Base-by-base conservation (phyloP, 2,329 filamentous ascomycete species). In the Thielaviopsis cerberus region DNA sequence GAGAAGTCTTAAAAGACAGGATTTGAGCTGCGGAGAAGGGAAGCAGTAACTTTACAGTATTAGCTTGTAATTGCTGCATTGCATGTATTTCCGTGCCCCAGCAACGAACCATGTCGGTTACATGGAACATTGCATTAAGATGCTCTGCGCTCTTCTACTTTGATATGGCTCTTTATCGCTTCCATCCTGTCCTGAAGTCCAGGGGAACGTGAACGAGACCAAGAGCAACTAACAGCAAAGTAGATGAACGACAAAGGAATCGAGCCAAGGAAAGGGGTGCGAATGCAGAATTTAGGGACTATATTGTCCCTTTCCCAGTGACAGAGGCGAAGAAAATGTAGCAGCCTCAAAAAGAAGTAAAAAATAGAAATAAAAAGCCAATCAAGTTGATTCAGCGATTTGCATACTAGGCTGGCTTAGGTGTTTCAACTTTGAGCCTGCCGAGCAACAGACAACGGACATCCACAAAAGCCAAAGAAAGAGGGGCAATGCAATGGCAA, bases 381-480 rank as follows among this genome's bases (percentile, higher is more conserved):
- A 26, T 25, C 24, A n/a, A 45, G 25, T 30, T 30, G 17, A 25
- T 17, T 30, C 22, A 41, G 20, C 20, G 55, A 57, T 57, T 41
- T 55, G 41, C 55, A 57, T 27, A 50, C 55, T 37, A 51, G 50
- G n/a, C 37, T 50, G 54, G 15, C 17, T 56, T 57, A 26, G 34
- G 51, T 34, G 55, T 57, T 57, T 57, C 55, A 57, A 57, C 50
- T 48, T 48, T 45, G 30, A 34, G 51, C 50, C 50, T 55, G 20
- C 24, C 7, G 41, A 48, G 41, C n/a, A 48, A 4, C 41, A 22
- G 20, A 17, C n/a, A 48, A 7, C 41, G 41, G 22, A n/a, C 1
- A 1, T 11, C n/a, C 8, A 1, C 41, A 48, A 48, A 20, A 22
- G 41, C 41, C 17, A 10, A 48, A 48, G 20, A 27, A 55, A 7